These are phyloP conservation scores for Neonectria neomacrospora DNA, from an alignment of 2,329 filamentous ascomycete species.

Conservation along the genomic window DNA sequence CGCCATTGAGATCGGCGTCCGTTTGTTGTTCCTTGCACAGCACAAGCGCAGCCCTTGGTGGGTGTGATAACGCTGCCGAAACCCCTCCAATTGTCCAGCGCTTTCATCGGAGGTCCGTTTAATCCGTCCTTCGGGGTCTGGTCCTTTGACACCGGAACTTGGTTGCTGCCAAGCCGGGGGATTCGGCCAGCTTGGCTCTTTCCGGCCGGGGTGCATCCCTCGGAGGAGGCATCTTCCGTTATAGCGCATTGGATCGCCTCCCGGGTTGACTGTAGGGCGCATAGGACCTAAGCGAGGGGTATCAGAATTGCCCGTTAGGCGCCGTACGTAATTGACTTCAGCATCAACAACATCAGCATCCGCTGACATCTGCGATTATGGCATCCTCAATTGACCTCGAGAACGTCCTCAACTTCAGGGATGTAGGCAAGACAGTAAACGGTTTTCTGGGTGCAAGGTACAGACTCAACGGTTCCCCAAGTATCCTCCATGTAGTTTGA, in stretches of 20 bases:
- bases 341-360: background rate
- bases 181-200: background rate
- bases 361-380: constrained; percentile 25
- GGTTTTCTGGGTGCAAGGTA: constrained; percentile 65
- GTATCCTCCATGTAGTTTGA: background rate
- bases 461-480: constrained; percentile 31
- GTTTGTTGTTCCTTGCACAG: constrained; percentile 6
- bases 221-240: background rate
- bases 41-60: background rate
- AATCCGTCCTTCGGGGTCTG: background rate
- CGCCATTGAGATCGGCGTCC: constrained; percentile 14
- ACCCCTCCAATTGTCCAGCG: background rate
- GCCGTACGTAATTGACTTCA: no score
- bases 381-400: constrained; percentile 35
- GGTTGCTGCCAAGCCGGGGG: background rate
- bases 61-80: constrained; percentile 7
- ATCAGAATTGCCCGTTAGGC: background rate
- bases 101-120: constrained; percentile 1
- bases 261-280: background rate
- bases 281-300: background rate
- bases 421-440: constrained; percentile 77
- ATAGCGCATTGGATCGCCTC: background rate
- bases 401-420: constrained; percentile 76
- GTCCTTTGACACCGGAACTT: background rate
- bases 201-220: background rate